phyloP scores from a whole-genome alignment of 164 flowering plant species.

The Vitis rotundifolia region DNA sequence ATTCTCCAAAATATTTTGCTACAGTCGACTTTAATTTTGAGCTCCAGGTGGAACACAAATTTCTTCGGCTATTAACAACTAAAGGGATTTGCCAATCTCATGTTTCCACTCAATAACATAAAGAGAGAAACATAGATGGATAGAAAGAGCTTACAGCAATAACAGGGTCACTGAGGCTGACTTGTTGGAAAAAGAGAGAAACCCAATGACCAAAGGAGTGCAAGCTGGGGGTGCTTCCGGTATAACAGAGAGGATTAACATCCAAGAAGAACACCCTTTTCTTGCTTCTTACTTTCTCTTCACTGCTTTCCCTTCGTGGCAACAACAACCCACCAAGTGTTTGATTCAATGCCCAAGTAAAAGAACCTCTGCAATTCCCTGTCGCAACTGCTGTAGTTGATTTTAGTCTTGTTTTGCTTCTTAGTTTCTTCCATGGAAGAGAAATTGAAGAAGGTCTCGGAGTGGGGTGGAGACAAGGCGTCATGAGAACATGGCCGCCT shows the following conservation, averaged over 20 bases:
- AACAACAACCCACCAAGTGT: conserved; percentile 27
- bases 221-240: conserved; percentile 67
- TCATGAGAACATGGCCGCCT: too few relatives aligned
- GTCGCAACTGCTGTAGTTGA: too few relatives aligned
- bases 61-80: not conserved
- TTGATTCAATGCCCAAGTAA: conserved; percentile 28
- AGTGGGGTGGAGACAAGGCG: too few relatives aligned
- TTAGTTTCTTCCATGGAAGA: too few relatives aligned
- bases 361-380: not conserved
- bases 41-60: too few relatives aligned
- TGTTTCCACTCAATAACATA: not conserved
- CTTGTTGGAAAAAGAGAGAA: conserved; percentile 81
- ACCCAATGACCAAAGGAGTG: conserved; percentile 79
- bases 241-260: conserved; percentile 83
- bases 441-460: too few relatives aligned
- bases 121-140: not conserved
- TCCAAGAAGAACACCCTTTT: conserved; percentile 87
- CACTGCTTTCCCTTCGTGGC: not conserved
- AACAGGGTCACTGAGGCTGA: conserved; percentile 72
- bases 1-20: too few relatives aligned
- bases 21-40: too few relatives aligned
- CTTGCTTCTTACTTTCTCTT: conserved; percentile 16
- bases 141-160: conserved; percentile 63
- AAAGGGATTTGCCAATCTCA: not conserved
- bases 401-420: too few relatives aligned